phyloP scores from a whole-genome alignment of 768 basidiomycete genomes.

The Daedalea quercina region DNA sequence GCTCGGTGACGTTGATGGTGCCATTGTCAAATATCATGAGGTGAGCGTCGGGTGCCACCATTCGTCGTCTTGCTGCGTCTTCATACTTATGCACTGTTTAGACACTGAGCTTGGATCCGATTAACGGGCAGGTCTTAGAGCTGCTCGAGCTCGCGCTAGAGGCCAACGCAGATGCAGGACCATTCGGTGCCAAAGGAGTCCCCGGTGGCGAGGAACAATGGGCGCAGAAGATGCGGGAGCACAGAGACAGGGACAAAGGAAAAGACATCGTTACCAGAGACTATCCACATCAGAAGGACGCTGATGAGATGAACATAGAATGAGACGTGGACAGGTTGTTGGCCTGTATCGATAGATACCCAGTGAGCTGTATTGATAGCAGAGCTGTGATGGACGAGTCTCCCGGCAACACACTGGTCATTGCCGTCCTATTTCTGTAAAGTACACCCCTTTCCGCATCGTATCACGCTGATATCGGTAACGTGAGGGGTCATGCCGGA shows the following conservation, averaged over 20 bases:
- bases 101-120: slow-evolving; percentile 78
- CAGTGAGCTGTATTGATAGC: neutral
- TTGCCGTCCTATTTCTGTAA: neutral
- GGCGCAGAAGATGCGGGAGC: slow-evolving; percentile 23
- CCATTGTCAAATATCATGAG: slow-evolving; percentile 91
- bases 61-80: too few species aligned
- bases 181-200: slow-evolving; percentile 12
- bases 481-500: slow-evolving; percentile 9
- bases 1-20: slow-evolving; percentile 62
- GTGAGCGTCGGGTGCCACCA: slow-evolving; percentile 33
- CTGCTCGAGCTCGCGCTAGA: slow-evolving; percentile 79
- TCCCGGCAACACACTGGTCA: neutral
- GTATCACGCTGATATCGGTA: slow-evolving; percentile 18
- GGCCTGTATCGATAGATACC: neutral
- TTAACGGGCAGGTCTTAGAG: slow-evolving; percentile 76
- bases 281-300: neutral
- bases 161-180: slow-evolving; percentile 14
- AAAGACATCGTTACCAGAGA: slow-evolving; percentile 9
- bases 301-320: slow-evolving; percentile 12
- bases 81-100: slow-evolving; percentile 20
- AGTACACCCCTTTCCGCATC: slow-evolving; percentile 15
- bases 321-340: neutral
- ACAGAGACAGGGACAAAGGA: slow-evolving; percentile 19
- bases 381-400: neutral
- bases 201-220: slow-evolving; percentile 20